A percentile compares a stretch with the other conserved stretches of the same genome.
Evolutionary conservation across 371 early-diverging fungal genomes (phyloP).

Genomic region (Mucor ambiguus): DNA sequence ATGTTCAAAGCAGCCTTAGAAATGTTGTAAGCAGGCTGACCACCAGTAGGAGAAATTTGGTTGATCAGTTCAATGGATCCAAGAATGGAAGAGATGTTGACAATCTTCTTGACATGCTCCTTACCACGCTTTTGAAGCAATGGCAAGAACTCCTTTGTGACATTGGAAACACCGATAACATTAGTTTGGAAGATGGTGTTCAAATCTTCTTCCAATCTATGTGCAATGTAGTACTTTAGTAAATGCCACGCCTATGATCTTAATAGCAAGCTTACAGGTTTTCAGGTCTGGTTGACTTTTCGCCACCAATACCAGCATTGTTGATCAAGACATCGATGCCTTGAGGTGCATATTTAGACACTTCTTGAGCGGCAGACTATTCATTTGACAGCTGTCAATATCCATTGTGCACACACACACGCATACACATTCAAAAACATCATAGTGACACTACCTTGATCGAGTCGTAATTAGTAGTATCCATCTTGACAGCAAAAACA

Average conservation of each 20-base stretch:
- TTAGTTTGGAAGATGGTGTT: constrained; percentile 21
- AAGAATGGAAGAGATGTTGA: constrained; percentile 26
- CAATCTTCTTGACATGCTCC: constrained; percentile 24
- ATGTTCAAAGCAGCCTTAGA: constrained; percentile 31
- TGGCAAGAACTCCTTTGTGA: constrained; percentile 27
- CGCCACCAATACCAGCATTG: constrained; percentile 36
- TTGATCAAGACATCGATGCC: constrained; percentile 40
- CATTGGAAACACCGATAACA: constrained; percentile 17
- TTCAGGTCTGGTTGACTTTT: neutral
- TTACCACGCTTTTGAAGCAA: constrained; percentile 26
- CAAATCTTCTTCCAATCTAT: neutral
- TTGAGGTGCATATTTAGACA: constrained; percentile 18
- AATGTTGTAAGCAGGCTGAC: constrained; percentile 16
- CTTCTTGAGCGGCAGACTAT: constrained; percentile 27
- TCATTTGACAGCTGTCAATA: neutral
- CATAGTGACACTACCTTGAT: constrained; percentile 27
- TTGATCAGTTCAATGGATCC: constrained; percentile 7
- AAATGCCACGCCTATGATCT: neutral
- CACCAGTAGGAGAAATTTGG: constrained; percentile 7
- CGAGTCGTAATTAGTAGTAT: constrained; percentile 25
- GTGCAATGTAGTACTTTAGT: neutral
- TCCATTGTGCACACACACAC: neutral
- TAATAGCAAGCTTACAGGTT: neutral
- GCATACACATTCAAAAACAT: no score
- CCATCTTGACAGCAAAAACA: constrained; percentile 33